Conservation (phyloP, 1,284 basidiomycete species). For the Apiotrichum gamsii region DNA sequence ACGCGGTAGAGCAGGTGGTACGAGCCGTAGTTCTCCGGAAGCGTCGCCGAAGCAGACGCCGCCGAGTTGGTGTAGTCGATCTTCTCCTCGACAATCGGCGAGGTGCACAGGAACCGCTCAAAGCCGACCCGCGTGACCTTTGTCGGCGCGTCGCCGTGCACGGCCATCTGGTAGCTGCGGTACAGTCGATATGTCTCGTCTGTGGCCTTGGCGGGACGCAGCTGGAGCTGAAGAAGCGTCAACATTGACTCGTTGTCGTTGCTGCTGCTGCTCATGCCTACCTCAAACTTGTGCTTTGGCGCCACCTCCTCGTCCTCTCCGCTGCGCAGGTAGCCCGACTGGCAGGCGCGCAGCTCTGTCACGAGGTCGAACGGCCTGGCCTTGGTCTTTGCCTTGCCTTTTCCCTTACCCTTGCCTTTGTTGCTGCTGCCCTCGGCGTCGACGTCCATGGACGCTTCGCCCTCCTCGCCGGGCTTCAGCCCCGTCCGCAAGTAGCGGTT, state of each 20-base stretch:
- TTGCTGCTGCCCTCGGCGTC: slow-evolving; percentile 1
- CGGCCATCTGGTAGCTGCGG: slow-evolving; percentile 64
- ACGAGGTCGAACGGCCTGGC: slow-evolving; percentile 27
- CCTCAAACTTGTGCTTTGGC: slow-evolving; percentile 28
- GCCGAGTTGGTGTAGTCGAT: slow-evolving; percentile 12
- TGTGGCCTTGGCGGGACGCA: slow-evolving; percentile 69
- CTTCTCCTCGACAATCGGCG: slow-evolving; percentile 54
- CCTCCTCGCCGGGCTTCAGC: slow-evolving; percentile 1
- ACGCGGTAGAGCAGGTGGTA: slow-evolving; percentile 79
- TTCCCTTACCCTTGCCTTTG: background rate
- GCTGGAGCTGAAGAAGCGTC: slow-evolving; percentile 52
- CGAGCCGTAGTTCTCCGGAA: slow-evolving; percentile 71
- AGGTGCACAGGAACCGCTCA: slow-evolving; percentile 68
- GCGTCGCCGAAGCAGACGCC: slow-evolving; percentile 44
- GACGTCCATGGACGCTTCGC: background rate
- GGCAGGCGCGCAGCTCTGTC: slow-evolving; percentile 27
- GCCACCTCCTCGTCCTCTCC: background rate
- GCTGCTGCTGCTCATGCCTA: no score
- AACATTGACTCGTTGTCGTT: no score
- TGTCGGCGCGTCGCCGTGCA: slow-evolving; percentile 61
- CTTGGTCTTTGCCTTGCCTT: slow-evolving; percentile 27
- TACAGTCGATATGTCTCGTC: slow-evolving; percentile 75
- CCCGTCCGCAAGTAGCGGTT: slow-evolving; percentile 50
- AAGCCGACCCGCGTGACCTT: slow-evolving; percentile 57
- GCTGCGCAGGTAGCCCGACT: slow-evolving; percentile 21